phyloP scores from a whole-genome alignment of 2,329 filamentous ascomycete genomes.

The Neopestalotiopsis rosae region DNA sequence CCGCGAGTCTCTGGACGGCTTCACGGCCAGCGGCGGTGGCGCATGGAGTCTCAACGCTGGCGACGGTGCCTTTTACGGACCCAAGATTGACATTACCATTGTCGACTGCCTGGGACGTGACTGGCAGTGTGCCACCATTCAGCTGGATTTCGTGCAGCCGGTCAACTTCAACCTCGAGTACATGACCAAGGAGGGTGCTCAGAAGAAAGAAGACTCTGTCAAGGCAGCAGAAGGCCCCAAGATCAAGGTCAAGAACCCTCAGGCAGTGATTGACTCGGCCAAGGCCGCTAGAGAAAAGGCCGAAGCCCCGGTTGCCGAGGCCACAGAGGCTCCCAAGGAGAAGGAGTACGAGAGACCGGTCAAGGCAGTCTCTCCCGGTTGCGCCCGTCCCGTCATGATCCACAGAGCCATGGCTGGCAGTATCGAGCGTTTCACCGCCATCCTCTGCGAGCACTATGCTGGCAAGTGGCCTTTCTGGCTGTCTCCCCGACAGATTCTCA shows the following conservation, averaged over 20 bases:
- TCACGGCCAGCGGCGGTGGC: slow-evolving; percentile 60
- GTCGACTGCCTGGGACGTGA: slow-evolving; percentile 84
- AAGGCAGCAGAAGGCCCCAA: slow-evolving; percentile 31
- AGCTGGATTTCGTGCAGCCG: slow-evolving; percentile 87
- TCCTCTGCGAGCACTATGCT: slow-evolving; percentile 82
- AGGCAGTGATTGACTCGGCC: slow-evolving; percentile 32
- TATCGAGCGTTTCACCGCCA: slow-evolving; percentile 68
- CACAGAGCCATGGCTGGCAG: slow-evolving; percentile 83
- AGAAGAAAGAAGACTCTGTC: slow-evolving; percentile 41
- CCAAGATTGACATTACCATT: slow-evolving; percentile 98
- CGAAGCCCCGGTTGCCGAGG: slow-evolving; percentile 49
- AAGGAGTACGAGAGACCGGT: slow-evolving; percentile 39
- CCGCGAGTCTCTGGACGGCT: slow-evolving; percentile 78
- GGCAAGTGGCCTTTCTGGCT: slow-evolving; percentile 93
- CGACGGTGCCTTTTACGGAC: slow-evolving; percentile 97
- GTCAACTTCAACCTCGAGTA: slow-evolving; percentile 89
- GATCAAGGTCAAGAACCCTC: slow-evolving; percentile 42
- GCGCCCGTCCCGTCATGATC: slow-evolving; percentile 83
- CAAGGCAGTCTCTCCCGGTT: slow-evolving; percentile 67
- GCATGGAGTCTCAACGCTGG: slow-evolving; percentile 92
- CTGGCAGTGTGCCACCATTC: slow-evolving; percentile 91
- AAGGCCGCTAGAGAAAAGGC: slow-evolving; percentile 43
- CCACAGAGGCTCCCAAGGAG: slow-evolving; percentile 38
- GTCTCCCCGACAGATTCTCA: slow-evolving; percentile 79
- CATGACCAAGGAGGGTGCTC: slow-evolving; percentile 71